Conservation (phyloP, 2,329 filamentous ascomycete genomes). For the Scedosporium apiospermum region DNA sequence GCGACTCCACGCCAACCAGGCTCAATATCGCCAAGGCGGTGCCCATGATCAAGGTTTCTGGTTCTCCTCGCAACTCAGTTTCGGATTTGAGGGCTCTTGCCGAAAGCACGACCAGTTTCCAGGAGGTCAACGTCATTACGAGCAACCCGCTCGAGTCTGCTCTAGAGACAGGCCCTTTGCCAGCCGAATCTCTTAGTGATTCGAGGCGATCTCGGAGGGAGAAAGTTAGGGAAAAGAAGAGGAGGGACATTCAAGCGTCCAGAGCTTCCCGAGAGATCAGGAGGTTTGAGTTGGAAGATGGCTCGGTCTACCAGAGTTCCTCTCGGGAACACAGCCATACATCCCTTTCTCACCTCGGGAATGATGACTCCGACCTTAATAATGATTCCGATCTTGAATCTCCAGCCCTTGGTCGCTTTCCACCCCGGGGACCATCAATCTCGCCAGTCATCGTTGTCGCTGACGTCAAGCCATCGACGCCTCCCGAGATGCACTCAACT, state of each 20-base stretch:
- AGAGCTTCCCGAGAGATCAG: constrained; percentile 15
- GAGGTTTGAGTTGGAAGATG: background rate
- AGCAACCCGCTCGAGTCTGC: constrained; percentile 3
- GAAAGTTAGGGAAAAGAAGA: constrained; percentile 28
- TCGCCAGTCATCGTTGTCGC: constrained; percentile 30
- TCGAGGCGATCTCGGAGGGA: constrained; percentile 15
- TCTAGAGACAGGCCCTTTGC: background rate
- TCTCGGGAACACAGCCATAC: background rate
- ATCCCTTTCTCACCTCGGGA: background rate
- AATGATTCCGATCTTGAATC: background rate
- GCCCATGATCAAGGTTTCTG: constrained; percentile 2
- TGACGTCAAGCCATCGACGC: constrained; percentile 22
- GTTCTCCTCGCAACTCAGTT: background rate
- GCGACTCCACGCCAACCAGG: constrained; percentile 1
- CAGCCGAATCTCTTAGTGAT: constrained; percentile 4
- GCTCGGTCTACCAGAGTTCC: background rate
- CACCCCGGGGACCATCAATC: constrained; percentile 14
- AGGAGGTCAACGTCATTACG: background rate
- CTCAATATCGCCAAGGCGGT: constrained; percentile 8
- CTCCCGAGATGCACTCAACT: constrained; percentile 8
- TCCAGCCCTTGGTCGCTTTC: background rate
- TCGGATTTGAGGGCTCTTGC: background rate
- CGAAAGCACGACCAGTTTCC: background rate
- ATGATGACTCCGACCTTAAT: background rate
- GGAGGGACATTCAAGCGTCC: constrained; percentile 27